Percentiles rank a stretch among this genome's conserved stretches.
phyloP scores from a whole-genome alignment of 2,329 filamentous ascomycete genomes.

The Lizonia empirigonia region DNA sequence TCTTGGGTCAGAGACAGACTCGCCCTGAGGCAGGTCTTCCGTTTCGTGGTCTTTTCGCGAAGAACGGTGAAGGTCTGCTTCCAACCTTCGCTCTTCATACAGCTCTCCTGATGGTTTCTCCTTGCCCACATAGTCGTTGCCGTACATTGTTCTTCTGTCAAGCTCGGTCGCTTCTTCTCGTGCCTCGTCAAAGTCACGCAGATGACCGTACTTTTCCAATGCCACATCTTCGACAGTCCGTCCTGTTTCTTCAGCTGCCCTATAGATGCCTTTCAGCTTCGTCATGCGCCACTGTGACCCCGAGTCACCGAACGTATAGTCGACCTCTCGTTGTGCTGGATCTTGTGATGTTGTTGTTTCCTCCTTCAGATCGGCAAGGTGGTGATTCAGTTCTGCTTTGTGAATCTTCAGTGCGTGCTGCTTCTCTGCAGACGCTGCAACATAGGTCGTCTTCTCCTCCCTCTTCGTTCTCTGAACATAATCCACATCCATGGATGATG shows the following conservation, averaged over 20 bases:
- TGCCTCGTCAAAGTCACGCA: constrained; percentile 88
- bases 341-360: constrained; percentile 46
- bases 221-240: constrained; percentile 81
- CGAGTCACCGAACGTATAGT: constrained; percentile 85
- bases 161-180: constrained; percentile 92
- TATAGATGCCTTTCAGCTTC: constrained; percentile 85
- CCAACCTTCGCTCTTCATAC: constrained; percentile 74
- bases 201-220: constrained; percentile 76
- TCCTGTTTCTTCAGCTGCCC: constrained; percentile 74
- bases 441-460: constrained; percentile 50
- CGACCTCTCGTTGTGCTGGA: constrained; percentile 65
- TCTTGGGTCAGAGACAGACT: constrained; percentile 62
- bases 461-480: constrained; percentile 71
- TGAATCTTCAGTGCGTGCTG: constrained; percentile 76
- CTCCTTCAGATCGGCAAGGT: constrained; percentile 64
- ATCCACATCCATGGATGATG: constrained; percentile 80
- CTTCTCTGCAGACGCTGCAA: constrained; percentile 55
- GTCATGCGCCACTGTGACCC: constrained; percentile 97
- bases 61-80: constrained; percentile 57
- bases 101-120: constrained; percentile 88
- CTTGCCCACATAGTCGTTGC: constrained; percentile 81
- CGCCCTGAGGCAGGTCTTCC: constrained; percentile 57
- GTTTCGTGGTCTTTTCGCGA: constrained; percentile 31
- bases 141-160: constrained; percentile 81
- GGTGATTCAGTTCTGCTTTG: constrained; percentile 78